These are phyloP conservation scores for Erythrobasidium hasegawianum DNA, from an alignment of 1,284 basidiomycete genomes.

Conservation along the genomic window DNA sequence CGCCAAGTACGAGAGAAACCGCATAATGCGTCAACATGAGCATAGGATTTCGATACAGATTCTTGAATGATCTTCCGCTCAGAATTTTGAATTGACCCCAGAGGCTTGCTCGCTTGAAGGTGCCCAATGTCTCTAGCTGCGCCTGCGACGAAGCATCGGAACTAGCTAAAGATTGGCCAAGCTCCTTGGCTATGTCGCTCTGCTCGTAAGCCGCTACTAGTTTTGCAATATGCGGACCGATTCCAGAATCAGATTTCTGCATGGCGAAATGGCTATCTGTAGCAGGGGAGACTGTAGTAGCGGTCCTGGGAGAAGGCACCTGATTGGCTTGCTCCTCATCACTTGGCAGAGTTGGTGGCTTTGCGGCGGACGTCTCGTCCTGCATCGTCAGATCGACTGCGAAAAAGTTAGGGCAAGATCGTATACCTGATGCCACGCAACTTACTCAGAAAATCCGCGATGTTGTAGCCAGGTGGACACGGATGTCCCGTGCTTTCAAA, in stretches of 20 bases:
- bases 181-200: conserved; percentile 63
- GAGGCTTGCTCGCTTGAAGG: conserved; percentile 75
- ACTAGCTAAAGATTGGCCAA: conserved; percentile 58
- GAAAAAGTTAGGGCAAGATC: not conserved
- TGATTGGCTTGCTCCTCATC: conserved; percentile 27
- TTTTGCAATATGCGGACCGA: conserved; percentile 63
- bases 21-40: conserved; percentile 85
- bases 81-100: conserved; percentile 86
- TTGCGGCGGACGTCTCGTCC: conserved; percentile 42
- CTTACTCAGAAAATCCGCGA: conserved; percentile 88
- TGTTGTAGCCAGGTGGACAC: conserved; percentile 94
- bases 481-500: conserved; percentile 71
- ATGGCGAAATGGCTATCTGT: too few species aligned
- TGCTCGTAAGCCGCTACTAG: conserved; percentile 68
- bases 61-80: conserved; percentile 96
- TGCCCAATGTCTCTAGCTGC: conserved; percentile 50
- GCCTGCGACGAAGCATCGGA: not conserved
- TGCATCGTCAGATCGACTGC: conserved; percentile 82
- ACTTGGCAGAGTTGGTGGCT: not conserved
- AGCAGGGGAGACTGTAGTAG: not conserved
- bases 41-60: conserved; percentile 80
- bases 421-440: conserved; percentile 38
- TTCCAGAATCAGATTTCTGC: conserved; percentile 51
- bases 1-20: conserved; percentile 73
- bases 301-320: conserved; percentile 1